Conservation (phyloP, 2,329 filamentous ascomycete species). For the Aaosphaeria pasadenensis region DNA sequence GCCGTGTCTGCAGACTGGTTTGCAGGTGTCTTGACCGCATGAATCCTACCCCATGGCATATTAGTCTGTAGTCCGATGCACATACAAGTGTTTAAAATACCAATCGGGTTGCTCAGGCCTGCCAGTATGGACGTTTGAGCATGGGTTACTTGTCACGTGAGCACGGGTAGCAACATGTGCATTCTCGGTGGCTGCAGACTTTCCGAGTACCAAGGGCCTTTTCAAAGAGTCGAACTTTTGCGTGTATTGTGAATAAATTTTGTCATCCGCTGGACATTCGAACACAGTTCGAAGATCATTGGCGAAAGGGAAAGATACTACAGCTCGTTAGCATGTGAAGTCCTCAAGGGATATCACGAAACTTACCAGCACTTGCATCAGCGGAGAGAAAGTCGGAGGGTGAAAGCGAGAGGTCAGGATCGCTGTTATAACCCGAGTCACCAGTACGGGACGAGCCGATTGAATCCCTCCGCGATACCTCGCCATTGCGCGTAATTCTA, state of each 20-base stretch:
- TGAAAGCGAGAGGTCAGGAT: slow-evolving; percentile 22
- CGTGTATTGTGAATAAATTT: background rate
- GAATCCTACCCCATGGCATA: background rate
- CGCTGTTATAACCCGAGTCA: slow-evolving; percentile 31
- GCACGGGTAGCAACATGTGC: background rate
- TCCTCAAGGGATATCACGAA: background rate
- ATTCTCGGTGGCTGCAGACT: background rate
- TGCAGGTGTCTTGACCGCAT: background rate
- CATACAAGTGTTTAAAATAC: background rate
- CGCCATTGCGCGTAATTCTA: slow-evolving; percentile 15
- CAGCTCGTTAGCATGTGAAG: background rate
- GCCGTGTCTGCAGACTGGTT: background rate
- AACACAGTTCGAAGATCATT: background rate
- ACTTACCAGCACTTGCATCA: background rate
- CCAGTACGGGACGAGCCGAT: slow-evolving; percentile 23
- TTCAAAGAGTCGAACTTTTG: background rate
- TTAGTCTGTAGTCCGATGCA: background rate
- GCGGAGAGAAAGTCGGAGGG: slow-evolving; percentile 14
- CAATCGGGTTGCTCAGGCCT: background rate
- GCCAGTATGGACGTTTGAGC: background rate
- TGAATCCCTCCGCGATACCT: slow-evolving; percentile 19
- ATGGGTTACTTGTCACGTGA: background rate
- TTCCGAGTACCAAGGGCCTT: background rate
- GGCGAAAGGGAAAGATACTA: background rate
- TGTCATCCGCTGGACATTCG: background rate